These are phyloP conservation scores for Xylaria polymorpha DNA, from an alignment of 2,329 filamentous ascomycete genomes.

Conservation along the genomic window DNA sequence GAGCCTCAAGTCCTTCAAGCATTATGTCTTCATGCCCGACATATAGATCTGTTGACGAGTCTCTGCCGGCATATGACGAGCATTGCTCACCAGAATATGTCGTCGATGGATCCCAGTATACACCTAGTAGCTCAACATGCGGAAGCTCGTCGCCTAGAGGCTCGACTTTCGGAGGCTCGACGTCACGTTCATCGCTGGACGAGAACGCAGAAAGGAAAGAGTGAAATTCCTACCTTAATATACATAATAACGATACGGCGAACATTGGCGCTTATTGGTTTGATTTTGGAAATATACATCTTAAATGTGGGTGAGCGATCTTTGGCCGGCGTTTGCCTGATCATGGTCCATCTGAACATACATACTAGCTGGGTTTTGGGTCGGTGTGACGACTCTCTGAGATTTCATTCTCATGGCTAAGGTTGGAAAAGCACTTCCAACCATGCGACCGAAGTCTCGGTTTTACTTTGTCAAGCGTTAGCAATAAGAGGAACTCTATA, in stretches of 20 bases:
- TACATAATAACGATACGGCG: conserved; percentile 15
- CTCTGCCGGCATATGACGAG: conserved; percentile 58
- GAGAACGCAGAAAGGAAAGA: conserved; percentile 46
- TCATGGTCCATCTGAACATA: not conserved
- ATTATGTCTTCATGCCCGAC: conserved; percentile 50
- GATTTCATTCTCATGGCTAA: not conserved
- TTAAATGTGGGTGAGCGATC: conserved; percentile 9
- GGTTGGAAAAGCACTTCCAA: not conserved
- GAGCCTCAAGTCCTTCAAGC: conserved; percentile 42
- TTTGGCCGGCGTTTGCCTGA: conserved; percentile 3
- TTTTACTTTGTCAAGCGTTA: not conserved
- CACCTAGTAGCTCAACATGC: conserved; percentile 41
- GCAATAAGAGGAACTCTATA: not conserved
- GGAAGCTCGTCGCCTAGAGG: conserved; percentile 21
- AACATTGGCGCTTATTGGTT: not conserved
- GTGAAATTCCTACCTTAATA: conserved; percentile 24
- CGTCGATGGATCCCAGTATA: conserved; percentile 58
- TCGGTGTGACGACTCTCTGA: not conserved
- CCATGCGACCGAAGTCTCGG: not conserved
- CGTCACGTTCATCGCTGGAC: conserved; percentile 43
- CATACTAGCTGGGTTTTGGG: not conserved
- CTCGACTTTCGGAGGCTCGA: conserved; percentile 38
- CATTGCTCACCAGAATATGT: conserved; percentile 53
- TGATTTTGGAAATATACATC: conserved; percentile 18
- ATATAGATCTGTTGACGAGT: conserved; percentile 52